These are phyloP conservation scores for Torulaspora delbrueckii DNA, from an alignment of 805 yeast species.

Conservation along the genomic window DNA sequence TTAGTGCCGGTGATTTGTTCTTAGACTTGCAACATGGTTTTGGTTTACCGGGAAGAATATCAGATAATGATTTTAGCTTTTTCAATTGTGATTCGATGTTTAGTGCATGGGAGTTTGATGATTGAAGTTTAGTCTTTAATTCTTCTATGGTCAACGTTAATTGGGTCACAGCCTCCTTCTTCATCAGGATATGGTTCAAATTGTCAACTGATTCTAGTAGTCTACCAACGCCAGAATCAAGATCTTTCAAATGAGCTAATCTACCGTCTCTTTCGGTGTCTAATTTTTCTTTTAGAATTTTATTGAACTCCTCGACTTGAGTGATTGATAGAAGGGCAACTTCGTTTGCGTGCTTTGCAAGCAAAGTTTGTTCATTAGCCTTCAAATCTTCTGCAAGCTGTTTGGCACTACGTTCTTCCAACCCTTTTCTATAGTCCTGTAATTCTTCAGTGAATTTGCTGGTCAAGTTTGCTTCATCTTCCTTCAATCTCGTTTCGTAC, in stretches of 20 bases:
- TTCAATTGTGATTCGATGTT: slow-evolving; percentile 38
- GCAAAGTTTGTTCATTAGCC: slow-evolving; percentile 58
- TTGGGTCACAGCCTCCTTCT: slow-evolving; percentile 36
- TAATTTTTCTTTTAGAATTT: slow-evolving; percentile 52
- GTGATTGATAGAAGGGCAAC: slow-evolving; percentile 61
- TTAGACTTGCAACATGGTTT: slow-evolving; percentile 24
- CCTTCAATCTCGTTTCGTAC: slow-evolving; percentile 23
- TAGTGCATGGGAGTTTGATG: slow-evolving; percentile 20
- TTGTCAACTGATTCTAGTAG: slow-evolving; percentile 40
- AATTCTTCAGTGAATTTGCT: slow-evolving; percentile 56
- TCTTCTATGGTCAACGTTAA: slow-evolving; percentile 23
- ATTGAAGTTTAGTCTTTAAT: slow-evolving; percentile 21
- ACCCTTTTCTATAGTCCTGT: slow-evolving; percentile 52
- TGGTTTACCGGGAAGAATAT: slow-evolving; percentile 25
- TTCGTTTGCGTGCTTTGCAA: slow-evolving; percentile 69
- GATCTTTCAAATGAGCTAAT: slow-evolving; percentile 59
- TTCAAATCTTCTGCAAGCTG: slow-evolving; percentile 61
- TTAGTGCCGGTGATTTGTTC: slow-evolving; percentile 17
- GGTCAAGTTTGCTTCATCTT: slow-evolving; percentile 54
- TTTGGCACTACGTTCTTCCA: slow-evolving; percentile 54
- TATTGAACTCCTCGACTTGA: slow-evolving; percentile 62
- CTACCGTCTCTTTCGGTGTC: slow-evolving; percentile 76
- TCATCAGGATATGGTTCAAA: slow-evolving; percentile 38
- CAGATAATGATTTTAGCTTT: slow-evolving; percentile 22
- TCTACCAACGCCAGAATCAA: slow-evolving; percentile 49